Evolutionary conservation across 164 flowering plant genomes (phyloP), one percentile per base, ranked within the genome.

Genomic region (Nymphaea thermarum): DNA sequence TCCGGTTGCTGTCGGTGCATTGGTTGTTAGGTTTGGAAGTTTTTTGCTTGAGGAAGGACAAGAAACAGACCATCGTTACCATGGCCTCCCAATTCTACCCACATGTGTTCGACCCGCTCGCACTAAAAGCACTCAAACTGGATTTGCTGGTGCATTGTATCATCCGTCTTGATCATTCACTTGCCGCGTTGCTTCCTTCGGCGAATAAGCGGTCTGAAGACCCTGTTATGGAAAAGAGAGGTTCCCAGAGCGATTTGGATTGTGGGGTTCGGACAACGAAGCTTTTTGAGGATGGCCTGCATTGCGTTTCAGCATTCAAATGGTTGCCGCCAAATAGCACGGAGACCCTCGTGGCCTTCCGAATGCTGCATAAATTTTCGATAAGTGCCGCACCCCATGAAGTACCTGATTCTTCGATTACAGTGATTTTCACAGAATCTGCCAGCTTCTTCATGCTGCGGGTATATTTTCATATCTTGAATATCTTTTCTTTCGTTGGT

Each of bases 301-400:
- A 87, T 17, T 91, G 85, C 68, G 92, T 91, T 67, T 88, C 92
- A 0, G 83, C 82, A 45, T 94, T 88, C 77, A 86, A 90, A 72
- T 91, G 96, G 96, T 72, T 94, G 79, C 96, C 98, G 12, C 86
- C 93, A 11, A 85, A 90, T 89, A 91, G 98, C 83, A 75, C 94
- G 0, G 99, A 94, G 78, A 91, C 96, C 67, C 80, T 87, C 2
- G 88, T 91, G 71, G 96, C 96, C 7, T 91, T 90, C 65, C 91
- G 92, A 6, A 67, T 80, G 51, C 82, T 91, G 64, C 96, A 88
- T 79, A 94, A 84, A 82, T 88, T 94, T 71, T 71, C 90, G 79
- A 82, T 90, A 15, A 87, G 92, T 68, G 81, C 78, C 12, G 75
- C 84, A 15, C 80, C 85, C 70, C 96, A 90, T 82, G 80, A 81